phyloP scores from a whole-genome alignment of 176 grass and related monocot species.

The Pontederia crassipes region DNA sequence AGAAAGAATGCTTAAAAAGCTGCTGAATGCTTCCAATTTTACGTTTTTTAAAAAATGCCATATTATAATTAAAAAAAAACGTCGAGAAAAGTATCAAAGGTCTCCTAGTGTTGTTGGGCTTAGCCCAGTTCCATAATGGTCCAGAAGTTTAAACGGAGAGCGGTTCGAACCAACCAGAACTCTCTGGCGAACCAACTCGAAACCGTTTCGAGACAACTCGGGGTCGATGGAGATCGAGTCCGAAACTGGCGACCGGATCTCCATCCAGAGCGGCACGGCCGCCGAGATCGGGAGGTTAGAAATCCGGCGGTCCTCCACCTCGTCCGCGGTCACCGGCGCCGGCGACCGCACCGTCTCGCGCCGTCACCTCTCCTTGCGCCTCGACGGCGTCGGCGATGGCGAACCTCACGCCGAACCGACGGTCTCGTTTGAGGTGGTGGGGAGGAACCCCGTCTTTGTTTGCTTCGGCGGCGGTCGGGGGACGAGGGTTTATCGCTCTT shows the following conservation, averaged over 20 bases:
- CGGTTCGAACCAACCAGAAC: no score
- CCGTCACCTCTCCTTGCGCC: constrained; percentile 47
- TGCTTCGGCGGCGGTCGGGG: background rate
- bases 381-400: background rate
- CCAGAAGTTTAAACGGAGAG: no score
- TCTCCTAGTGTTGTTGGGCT: no score
- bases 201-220: no score
- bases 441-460: constrained; percentile 65
- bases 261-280: background rate
- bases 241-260: background rate
- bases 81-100: no score
- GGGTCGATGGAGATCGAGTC: constrained; percentile 18
- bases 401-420: constrained; percentile 3
- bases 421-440: constrained; percentile 50
- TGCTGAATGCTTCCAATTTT: no score
- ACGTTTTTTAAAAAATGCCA: no score
- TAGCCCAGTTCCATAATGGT: no score
- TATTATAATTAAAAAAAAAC: no score
- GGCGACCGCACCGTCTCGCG: constrained; percentile 41
- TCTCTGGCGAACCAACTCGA: no score
- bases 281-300: constrained; percentile 14
- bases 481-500: constrained; percentile 23
- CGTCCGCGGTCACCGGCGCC: no score
- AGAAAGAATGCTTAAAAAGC: no score
- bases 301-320: background rate